Evolutionary conservation across 129 eudicot genomes (phyloP).

Genomic region (Saposhnikovia divaricata): DNA sequence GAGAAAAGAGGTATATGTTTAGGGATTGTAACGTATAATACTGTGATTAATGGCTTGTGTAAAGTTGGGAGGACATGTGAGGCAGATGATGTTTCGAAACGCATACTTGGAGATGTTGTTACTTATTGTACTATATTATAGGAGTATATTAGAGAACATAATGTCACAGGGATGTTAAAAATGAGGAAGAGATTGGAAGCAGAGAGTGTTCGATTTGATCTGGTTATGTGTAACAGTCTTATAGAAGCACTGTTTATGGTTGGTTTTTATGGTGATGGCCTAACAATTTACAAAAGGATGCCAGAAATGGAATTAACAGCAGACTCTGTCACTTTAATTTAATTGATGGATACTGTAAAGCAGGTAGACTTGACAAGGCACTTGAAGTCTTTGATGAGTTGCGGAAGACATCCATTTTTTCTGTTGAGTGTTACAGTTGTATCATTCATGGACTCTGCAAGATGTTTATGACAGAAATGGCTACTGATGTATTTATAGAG

Average conservation of each 20-base stretch:
- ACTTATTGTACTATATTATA: conserved; percentile 61
- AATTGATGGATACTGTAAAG: conserved; percentile 64
- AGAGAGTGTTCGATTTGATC: conserved; percentile 45
- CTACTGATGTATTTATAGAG: conserved; percentile 55
- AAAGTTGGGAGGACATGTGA: conserved; percentile 63
- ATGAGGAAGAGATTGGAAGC: conserved; percentile 49
- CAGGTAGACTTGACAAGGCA: conserved; percentile 57
- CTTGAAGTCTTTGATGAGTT: conserved; percentile 64
- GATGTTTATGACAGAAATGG: conserved; percentile 51
- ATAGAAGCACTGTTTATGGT: conserved; percentile 49
- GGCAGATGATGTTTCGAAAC: conserved; percentile 51
- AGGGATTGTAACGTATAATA: conserved; percentile 58
- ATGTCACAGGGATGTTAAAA: conserved; percentile 38
- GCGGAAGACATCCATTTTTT: conserved; percentile 34
- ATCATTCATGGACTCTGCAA: conserved; percentile 49
- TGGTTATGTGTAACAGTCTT: conserved; percentile 57
- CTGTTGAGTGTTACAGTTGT: conserved; percentile 49
- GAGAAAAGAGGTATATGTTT: conserved; percentile 45
- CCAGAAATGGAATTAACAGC: conserved; percentile 42
- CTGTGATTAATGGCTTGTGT: conserved; percentile 64
- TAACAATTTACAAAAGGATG: conserved; percentile 37
- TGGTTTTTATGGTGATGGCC: conserved; percentile 61
- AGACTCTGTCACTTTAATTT: conserved; percentile 45
- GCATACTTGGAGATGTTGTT: conserved; percentile 41
- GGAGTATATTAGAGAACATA: conserved; percentile 50